Evolutionary conservation across 1,284 basidiomycete genomes (phyloP), one percentile per base, ranked within the genome.

Genomic region (Boletus calvinii): DNA sequence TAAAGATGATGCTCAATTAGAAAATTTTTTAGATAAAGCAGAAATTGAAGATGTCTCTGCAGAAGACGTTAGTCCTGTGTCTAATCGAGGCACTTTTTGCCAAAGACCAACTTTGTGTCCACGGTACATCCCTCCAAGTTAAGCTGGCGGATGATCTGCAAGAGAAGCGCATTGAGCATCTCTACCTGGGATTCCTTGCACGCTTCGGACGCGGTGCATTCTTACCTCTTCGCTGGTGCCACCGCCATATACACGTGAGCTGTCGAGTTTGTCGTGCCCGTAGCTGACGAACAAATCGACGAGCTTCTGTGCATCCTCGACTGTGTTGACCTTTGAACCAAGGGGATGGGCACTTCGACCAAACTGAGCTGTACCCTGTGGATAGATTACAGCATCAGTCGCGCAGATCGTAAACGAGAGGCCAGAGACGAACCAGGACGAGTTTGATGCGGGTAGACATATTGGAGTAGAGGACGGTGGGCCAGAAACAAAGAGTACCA

Each of bases 101-200:
- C 10, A 54, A 47, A 32, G n/a, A 51, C 52, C 9, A 3, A 65
- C 62, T 65, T 62, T 18, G 70, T 71, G 52, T 71, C 70, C 42
- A 70, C 59, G 3, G 62, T 62, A 38, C 63, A 62, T 39, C 59
- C 62, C n/a, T 59, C 54, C 36, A 66, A 53, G 38, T 70, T 57
- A 1, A 72, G 47, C 53, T 63, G 54, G 17, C 63, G 31, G 34
- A 70, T 57, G 32, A 58, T 41, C 67, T 66, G 47, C 22, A 15
- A 4, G 22, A 29, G 32, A 18, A 7, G 29, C 4, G 9, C 1
- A 4, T 1, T 59, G 26, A 47, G 31, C 15, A 17, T 47, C 11
- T 12, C 24, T 20, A 9, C 26, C 26, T 6, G 26, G 5, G 20
- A 1, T 15, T 32, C 31, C 31, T 34, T 13, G 15, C n/a, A n/a